These are phyloP conservation scores for Candida broadrunensis DNA, from an alignment of 805 yeast genomes.

Conservation along the genomic window DNA sequence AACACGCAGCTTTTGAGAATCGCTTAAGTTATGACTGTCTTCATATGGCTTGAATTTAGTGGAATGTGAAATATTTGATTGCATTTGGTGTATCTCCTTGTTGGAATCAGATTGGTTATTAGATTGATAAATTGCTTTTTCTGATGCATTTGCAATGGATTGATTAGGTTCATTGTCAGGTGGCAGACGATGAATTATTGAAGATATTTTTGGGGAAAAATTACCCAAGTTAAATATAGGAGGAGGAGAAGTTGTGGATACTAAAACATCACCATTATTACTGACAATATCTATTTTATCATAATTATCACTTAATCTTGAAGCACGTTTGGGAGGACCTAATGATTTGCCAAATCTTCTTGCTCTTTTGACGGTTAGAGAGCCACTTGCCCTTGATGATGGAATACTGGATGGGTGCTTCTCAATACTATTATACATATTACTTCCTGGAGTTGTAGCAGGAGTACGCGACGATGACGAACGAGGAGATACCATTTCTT, in stretches of 20 bases:
- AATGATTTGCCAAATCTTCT: slow-evolving; percentile 36
- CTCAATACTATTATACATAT: slow-evolving; percentile 2
- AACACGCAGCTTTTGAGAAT: no score
- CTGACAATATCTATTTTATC: neutral
- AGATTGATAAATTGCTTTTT: no score
- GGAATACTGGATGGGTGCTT: neutral
- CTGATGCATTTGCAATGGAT: no score
- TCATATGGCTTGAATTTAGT: no score
- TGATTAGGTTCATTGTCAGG: no score
- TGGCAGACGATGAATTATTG: neutral
- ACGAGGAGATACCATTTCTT: neutral
- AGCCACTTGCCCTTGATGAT: neutral
- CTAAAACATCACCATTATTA: neutral
- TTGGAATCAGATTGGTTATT: no score
- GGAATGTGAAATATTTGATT: no score
- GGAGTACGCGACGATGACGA: slow-evolving; percentile 7
- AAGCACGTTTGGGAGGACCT: slow-evolving; percentile 52
- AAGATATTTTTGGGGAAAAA: slow-evolving; percentile 1
- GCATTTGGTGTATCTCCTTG: no score
- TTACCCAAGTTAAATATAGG: neutral
- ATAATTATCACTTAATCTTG: slow-evolving; percentile 13
- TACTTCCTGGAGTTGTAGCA: slow-evolving; percentile 8
- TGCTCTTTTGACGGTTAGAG: slow-evolving; percentile 17
- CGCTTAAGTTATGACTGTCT: no score
- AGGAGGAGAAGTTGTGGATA: neutral